Evolutionary conservation across 129 eudicot species (phyloP), one percentile per base, ranked within the genome.

Genomic region (Smallanthus sonchifolius): DNA sequence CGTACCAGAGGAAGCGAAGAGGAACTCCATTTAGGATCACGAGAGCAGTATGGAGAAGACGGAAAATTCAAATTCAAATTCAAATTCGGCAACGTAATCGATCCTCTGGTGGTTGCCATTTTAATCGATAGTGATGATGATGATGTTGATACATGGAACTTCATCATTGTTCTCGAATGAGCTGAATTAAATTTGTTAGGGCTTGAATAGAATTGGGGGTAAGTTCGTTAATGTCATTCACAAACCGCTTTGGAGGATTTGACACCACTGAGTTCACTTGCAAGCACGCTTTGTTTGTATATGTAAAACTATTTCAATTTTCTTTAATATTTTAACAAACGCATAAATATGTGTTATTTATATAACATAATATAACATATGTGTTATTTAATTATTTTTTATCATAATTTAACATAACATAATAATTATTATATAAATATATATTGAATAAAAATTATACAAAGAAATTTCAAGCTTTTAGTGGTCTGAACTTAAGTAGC

Each of bases 61-160:
- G 85, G 83, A 77, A 84, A 85, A 45, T 65, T 73, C 82, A 75
- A 24, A 19, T 65, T 73, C 82, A 75, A 24, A 19, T 74, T 63
- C 45, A 70, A 38, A 70, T 79, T 72, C n/a, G 81, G 79, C 66
- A 84, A 59, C 3, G 87, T 86, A n/a, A 83, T 63, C 34, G 84
- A 73, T 60, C 92, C 80, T 72, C 87, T 78, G 9, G 84, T 67
- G 14, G 87, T 71, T 32, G 96, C 83, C 84, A 87, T 83, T 77
- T 73, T 81, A 19, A 66, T 34, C 35, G 47, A 39, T n/a, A 67
- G 10, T 6, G 77, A 60, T 5, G 77, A 75, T 37, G 72, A 13
- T 11, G 77, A 11, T 7, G 56, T 65, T 14, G 73, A 77, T 68
- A 36, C 68, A 34, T 76, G 75, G 42, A 60, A 44, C 43, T 73